Conservation (phyloP, 2,329 filamentous ascomycete species). For the Alternaria metachromatica region DNA sequence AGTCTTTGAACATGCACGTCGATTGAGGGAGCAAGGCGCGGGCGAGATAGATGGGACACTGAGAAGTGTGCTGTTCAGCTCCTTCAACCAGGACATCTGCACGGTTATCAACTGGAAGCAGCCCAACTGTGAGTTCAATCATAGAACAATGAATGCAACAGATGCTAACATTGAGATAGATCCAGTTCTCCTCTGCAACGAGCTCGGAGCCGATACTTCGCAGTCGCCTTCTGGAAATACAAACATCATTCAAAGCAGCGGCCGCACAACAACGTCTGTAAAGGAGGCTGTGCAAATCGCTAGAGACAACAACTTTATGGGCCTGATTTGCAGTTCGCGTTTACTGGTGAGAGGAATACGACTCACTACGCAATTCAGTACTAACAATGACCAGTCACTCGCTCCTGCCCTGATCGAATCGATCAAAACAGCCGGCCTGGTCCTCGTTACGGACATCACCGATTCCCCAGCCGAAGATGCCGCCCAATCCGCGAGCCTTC, state of each 20-base stretch:
- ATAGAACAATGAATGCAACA: not conserved
- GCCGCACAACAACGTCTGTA: conserved; percentile 79
- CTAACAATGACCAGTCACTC: conserved; percentile 70
- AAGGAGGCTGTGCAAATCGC: conserved; percentile 95
- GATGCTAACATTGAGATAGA: conserved; percentile 55
- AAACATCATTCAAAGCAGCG: conserved; percentile 64
- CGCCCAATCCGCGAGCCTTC: conserved; percentile 41
- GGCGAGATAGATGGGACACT: conserved; percentile 68
- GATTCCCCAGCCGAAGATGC: conserved; percentile 55
- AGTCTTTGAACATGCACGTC: conserved; percentile 89
- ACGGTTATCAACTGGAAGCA: conserved; percentile 99
- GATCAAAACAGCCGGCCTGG: conserved; percentile 92
- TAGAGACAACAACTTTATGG: conserved; percentile 98
- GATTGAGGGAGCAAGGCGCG: conserved; percentile 65
- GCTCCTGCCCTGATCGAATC: conserved; percentile 90
- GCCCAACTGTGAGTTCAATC: conserved; percentile 74
- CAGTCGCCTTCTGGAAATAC: conserved; percentile 40
- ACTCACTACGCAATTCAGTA: not conserved
- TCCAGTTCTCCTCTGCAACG: conserved; percentile 93
- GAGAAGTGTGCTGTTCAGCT: conserved; percentile 90
- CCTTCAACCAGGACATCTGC: conserved; percentile 88
- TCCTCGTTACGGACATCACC: conserved; percentile 87
- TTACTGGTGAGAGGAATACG: conserved; percentile 71
- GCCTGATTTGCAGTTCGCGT: conserved; percentile 85
- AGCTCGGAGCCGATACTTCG: conserved; percentile 72